Conservation (phyloP, 805 yeast species). For the Scheffersomyces stipitis region DNA sequence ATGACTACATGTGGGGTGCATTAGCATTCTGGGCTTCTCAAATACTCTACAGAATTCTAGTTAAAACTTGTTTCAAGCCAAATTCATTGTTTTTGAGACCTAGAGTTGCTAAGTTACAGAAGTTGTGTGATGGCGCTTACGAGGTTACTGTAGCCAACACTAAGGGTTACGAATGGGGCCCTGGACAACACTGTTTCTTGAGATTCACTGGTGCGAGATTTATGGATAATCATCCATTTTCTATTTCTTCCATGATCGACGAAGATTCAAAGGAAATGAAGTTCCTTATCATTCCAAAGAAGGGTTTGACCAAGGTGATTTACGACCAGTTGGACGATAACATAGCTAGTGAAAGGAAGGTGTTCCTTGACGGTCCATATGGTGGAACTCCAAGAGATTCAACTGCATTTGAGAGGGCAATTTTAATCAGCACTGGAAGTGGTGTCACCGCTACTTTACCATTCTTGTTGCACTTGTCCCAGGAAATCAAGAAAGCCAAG, state of each 20-base stretch:
- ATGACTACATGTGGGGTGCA: slow-evolving; percentile 50
- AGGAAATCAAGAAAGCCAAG: slow-evolving; percentile 8
- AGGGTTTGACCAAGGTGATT: slow-evolving; percentile 46
- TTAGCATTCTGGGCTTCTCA: slow-evolving; percentile 53
- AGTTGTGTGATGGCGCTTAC: slow-evolving; percentile 23
- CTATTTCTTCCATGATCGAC: slow-evolving; percentile 37
- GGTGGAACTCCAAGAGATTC: slow-evolving; percentile 52
- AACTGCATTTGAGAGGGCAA: slow-evolving; percentile 43
- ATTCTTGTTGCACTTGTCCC: slow-evolving; percentile 30
- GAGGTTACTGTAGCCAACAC: slow-evolving; percentile 35
- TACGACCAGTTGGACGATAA: slow-evolving; percentile 26
- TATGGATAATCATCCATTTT: slow-evolving; percentile 58
- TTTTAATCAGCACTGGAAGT: slow-evolving; percentile 47
- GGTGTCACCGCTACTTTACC: slow-evolving; percentile 55
- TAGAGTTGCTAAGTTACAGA: slow-evolving; percentile 31
- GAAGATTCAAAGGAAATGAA: slow-evolving; percentile 31
- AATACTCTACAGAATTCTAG: slow-evolving; percentile 43
- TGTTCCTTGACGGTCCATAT: slow-evolving; percentile 56
- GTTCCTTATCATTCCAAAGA: slow-evolving; percentile 45
- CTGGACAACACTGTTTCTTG: slow-evolving; percentile 57
- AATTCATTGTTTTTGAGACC: slow-evolving; percentile 39
- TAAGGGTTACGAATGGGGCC: slow-evolving; percentile 43
- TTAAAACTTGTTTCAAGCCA: slow-evolving; percentile 49
- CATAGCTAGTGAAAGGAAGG: slow-evolving; percentile 24
- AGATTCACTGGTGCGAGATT: slow-evolving; percentile 46